Percentiles rank a stretch among this genome's conserved stretches.
Conservation (phyloP, 331 rosid species). For the Quercus tomentella region DNA sequence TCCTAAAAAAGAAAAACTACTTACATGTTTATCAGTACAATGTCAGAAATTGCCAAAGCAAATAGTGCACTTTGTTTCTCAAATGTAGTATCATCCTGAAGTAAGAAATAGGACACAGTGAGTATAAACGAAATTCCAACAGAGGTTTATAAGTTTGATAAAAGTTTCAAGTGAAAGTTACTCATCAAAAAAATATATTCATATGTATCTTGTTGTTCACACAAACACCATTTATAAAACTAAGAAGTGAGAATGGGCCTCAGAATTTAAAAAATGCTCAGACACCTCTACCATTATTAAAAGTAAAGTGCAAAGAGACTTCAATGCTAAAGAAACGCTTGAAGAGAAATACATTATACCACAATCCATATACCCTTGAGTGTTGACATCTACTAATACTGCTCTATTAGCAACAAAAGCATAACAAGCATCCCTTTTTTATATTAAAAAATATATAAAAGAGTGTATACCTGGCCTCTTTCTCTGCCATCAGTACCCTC, state of each 20-base stretch:
- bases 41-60: slow-evolving; percentile 48
- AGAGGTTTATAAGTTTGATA: not conserved
- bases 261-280: not conserved
- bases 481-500: slow-evolving; percentile 99
- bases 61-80: slow-evolving; percentile 56
- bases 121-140: not conserved
- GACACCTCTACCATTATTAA: not conserved
- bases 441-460: not conserved
- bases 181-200: not conserved
- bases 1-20: not conserved
- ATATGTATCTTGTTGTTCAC: not conserved
- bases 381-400: not conserved
- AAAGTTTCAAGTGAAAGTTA: not conserved
- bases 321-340: not conserved
- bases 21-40: slow-evolving; percentile 51
- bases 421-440: not conserved
- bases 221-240: not conserved
- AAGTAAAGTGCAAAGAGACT: not conserved
- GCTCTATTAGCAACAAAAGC: not conserved
- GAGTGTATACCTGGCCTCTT: slow-evolving; percentile 78
- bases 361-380: not conserved
- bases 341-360: not conserved
- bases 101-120: not conserved
- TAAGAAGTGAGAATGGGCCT: not conserved
- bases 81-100: slow-evolving; percentile 53